These are phyloP conservation scores for Fusarium transvaalense DNA, from an alignment of 2,329 filamentous ascomycete species.

Conservation along the genomic window DNA sequence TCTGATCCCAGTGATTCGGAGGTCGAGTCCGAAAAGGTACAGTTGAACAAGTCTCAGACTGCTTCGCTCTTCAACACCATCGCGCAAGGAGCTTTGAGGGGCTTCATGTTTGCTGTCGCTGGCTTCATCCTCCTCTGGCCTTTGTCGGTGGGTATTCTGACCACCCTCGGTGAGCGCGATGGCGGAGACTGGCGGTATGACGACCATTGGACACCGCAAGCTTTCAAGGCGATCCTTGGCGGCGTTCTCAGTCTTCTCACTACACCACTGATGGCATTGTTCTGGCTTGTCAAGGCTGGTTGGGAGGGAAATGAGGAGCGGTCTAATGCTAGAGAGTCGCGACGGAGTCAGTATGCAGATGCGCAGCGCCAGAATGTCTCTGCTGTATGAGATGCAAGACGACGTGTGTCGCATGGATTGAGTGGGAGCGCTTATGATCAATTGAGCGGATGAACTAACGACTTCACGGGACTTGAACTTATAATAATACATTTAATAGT, in stretches of 20 bases:
- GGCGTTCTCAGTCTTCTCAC: constrained; percentile 60
- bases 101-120: constrained; percentile 48
- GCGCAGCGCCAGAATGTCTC: not conserved
- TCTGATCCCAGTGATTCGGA: not conserved
- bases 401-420: not conserved
- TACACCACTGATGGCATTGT: constrained; percentile 62
- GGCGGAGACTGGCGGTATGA: constrained; percentile 60
- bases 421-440: not conserved
- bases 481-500: not conserved
- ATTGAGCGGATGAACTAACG: constrained; percentile 3
- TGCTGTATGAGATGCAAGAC: constrained; percentile 1
- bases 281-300: constrained; percentile 64
- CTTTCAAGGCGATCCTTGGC: constrained; percentile 65
- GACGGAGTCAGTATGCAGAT: constrained; percentile 8
- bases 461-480: not conserved
- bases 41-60: not conserved
- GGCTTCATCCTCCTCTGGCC: constrained; percentile 61
- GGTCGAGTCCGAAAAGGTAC: not conserved
- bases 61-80: constrained; percentile 30
- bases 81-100: constrained; percentile 48
- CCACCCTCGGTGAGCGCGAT: constrained; percentile 52
- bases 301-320: constrained; percentile 52
- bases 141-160: constrained; percentile 58
- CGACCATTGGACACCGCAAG: constrained; percentile 59
- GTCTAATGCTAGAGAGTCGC: constrained; percentile 15